Base-by-base conservation (phyloP, 1,284 basidiomycete species). In the Puccinia novopanici region DNA sequence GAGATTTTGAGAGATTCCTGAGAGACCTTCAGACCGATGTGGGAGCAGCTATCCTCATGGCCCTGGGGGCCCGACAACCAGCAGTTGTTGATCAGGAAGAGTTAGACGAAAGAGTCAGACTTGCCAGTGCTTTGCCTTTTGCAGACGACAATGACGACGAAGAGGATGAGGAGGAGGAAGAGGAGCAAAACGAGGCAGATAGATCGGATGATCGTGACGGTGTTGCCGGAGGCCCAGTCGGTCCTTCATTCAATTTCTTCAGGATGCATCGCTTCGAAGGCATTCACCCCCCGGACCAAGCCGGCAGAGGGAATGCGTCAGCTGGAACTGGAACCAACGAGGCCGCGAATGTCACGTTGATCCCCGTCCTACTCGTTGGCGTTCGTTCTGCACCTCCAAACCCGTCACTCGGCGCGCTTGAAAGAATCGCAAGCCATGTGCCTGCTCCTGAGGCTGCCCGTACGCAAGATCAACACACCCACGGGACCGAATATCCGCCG, bases 231-330 rank as follows among this genome's bases (percentile, higher is more conserved):
- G 9, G 45, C 8, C 17, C 45, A 54, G 17, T 22, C 52, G 13
- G 55, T 10, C 55, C n/a, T 24, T 19, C 55, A 27, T 73, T 73
- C 54, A 73, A 73, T 37, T 73, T 73, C 22, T 73, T 73, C 37
- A 24, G 70, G 17, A 73, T 73, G 70, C 70, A 73, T 55, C 70
- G 70, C 19, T 73, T 73, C 54, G 70, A 73, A 15, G 55, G n/a
- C 55, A 19, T 67, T 19, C 40, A 67, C 22, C 40, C 45, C n/a
- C 63, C 63, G 40, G 19, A 9, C 5, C 55, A 57, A 57, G 55
- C 55, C 52, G 45, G 45, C 8, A 48, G 17, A 9, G 45, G 45
- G 17, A 48, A 48, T 17, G 52, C n/a, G n/a, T n/a, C n/a, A n/a
- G n/a, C n/a, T n/a, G n/a, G 52, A 13, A 13, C 52, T 22, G n/a